Conservation (phyloP, 1,139 yeast species). For the Magnusiomyces suaveolens region DNA sequence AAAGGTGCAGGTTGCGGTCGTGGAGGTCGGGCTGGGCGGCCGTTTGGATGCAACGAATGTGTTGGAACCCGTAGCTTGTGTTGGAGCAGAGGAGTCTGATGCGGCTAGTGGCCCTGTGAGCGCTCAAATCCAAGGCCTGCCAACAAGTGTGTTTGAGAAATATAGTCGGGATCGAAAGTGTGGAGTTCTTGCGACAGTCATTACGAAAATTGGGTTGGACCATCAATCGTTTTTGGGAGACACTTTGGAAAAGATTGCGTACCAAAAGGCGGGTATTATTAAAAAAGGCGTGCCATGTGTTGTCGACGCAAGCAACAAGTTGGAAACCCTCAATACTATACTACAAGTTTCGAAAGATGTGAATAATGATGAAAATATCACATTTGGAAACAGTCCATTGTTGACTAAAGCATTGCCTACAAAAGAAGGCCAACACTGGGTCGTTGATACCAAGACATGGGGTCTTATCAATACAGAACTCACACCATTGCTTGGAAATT, state of each 20-base stretch:
- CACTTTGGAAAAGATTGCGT: slow-evolving; percentile 54
- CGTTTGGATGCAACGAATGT: slow-evolving; percentile 81
- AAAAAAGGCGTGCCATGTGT: slow-evolving; percentile 54
- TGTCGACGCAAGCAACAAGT: slow-evolving; percentile 58
- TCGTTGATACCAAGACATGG: slow-evolving; percentile 10
- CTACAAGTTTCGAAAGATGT: slow-evolving; percentile 18
- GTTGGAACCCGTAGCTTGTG: slow-evolving; percentile 24
- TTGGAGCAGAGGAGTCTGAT: neutral
- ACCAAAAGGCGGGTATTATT: slow-evolving; percentile 77
- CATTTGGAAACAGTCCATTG: slow-evolving; percentile 5
- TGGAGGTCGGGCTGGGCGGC: slow-evolving; percentile 92
- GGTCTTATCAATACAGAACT: slow-evolving; percentile 19
- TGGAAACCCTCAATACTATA: slow-evolving; percentile 41
- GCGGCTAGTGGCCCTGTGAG: neutral
- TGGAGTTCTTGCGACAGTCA: slow-evolving; percentile 47
- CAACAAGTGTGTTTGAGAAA: neutral
- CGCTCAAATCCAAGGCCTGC: neutral
- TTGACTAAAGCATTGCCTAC: slow-evolving; percentile 2
- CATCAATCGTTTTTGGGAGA: slow-evolving; percentile 69
- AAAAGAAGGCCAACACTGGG: neutral
- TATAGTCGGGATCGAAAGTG: neutral
- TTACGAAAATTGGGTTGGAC: slow-evolving; percentile 77
- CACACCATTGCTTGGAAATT: slow-evolving; percentile 60
- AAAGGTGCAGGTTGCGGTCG: slow-evolving; percentile 58
- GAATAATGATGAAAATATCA: neutral